A percentile compares a stretch with the other conserved stretches of the same genome.
phyloP scores from a whole-genome alignment of 305 asterid genomes.

The Fraxinus dipetala region DNA sequence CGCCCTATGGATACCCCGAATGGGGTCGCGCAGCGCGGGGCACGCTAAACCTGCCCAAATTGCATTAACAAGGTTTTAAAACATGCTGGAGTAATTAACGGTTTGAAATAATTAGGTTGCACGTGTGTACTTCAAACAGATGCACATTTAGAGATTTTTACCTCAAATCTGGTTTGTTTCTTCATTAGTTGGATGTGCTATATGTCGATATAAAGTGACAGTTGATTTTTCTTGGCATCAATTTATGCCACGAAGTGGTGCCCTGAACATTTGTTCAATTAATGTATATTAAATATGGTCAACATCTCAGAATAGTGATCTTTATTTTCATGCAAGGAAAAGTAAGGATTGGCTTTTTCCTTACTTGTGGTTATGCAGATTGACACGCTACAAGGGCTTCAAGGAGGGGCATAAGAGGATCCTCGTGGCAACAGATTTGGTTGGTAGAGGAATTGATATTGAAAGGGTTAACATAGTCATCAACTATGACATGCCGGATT shows the following conservation, averaged over 20 bases:
- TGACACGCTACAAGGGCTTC: conserved; percentile 78
- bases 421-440: conserved; percentile 87
- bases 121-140: not conserved
- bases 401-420: conserved; percentile 93
- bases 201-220: not conserved
- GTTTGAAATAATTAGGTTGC: not conserved
- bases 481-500: conserved; percentile 92
- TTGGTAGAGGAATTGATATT: conserved; percentile 87
- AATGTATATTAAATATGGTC: not conserved
- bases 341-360: not conserved
- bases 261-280: not conserved
- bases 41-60: not conserved
- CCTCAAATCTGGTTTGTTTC: not conserved
- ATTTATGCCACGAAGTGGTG: not conserved
- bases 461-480: conserved; percentile 87
- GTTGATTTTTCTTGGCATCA: not conserved
- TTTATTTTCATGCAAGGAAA: not conserved
- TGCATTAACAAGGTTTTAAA: not conserved
- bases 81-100: not conserved
- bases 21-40: not conserved
- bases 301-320: not conserved
- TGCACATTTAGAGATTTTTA: not conserved
- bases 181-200: not conserved
- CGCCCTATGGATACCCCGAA: not conserved
- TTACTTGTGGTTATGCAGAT: conserved; percentile 30